Percentiles rank a stretch among this genome's conserved stretches.
These are phyloP conservation scores for Skeletonema tropicum DNA, from an alignment of 108 stramenopile species.

Conservation along the genomic window DNA sequence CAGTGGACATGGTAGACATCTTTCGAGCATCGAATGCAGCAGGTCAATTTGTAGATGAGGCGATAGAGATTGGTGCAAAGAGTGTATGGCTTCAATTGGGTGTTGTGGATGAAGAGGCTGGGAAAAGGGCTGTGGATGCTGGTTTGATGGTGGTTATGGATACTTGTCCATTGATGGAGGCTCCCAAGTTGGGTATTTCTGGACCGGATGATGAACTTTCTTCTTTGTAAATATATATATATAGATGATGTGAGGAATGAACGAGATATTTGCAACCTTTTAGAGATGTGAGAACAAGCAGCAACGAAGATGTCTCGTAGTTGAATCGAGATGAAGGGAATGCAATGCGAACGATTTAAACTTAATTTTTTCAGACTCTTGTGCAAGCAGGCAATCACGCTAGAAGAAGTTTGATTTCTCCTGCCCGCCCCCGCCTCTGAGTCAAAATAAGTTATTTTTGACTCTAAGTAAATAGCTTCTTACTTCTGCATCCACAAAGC, in stretches of 20 bases:
- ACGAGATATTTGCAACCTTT: neutral
- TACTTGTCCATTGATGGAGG: conserved; percentile 71
- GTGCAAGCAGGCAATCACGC: too few relatives aligned
- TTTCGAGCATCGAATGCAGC: conserved; percentile 74
- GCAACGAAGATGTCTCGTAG: neutral
- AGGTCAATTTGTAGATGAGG: conserved; percentile 79
- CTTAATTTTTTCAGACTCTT: too few relatives aligned
- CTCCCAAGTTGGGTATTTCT: conserved; percentile 62
- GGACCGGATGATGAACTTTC: conserved; percentile 33
- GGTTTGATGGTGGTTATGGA: conserved; percentile 83
- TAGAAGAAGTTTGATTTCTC: too few relatives aligned
- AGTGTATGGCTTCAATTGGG: conserved; percentile 86
- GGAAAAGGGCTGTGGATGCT: conserved; percentile 65
- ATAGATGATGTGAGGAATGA: neutral
- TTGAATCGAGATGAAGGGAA: neutral
- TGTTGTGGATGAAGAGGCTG: conserved; percentile 79
- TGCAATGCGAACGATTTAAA: too few relatives aligned
- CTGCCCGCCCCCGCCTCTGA: too few relatives aligned
- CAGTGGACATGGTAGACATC: conserved; percentile 85
- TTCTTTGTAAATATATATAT: conserved; percentile 7
- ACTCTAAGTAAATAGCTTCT: too few relatives aligned
- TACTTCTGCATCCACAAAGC: neutral
- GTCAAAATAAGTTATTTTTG: too few relatives aligned
- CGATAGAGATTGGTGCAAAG: conserved; percentile 72
- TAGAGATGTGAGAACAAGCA: too few relatives aligned